These are phyloP conservation scores for Taiozyma sp. DNA, from an alignment of 1,139 yeast species.

Conservation along the genomic window DNA sequence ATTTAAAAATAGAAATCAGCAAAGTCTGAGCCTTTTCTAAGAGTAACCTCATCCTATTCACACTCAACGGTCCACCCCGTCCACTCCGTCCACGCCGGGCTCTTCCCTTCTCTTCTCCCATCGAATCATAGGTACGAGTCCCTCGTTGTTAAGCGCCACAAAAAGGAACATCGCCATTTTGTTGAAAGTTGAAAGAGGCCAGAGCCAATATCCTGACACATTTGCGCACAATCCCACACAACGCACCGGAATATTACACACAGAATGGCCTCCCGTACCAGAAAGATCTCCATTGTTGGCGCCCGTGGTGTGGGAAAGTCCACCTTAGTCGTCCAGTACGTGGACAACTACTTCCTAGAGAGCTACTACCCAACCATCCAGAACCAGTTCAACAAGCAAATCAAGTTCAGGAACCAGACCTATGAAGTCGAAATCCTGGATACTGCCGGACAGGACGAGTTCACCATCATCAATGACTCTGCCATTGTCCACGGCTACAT, in stretches of 20 bases:
- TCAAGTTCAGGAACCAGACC: slow-evolving; percentile 68
- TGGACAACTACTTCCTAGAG: slow-evolving; percentile 86
- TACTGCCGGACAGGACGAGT: slow-evolving; percentile 96
- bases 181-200: neutral
- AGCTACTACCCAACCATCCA: slow-evolving; percentile 91
- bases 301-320: slow-evolving; percentile 90
- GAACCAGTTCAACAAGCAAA: slow-evolving; percentile 75
- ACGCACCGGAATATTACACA: neutral
- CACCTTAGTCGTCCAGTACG: slow-evolving; percentile 80
- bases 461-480: slow-evolving; percentile 77
- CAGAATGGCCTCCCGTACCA: slow-evolving; percentile 27
- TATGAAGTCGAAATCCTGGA: slow-evolving; percentile 85
- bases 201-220: neutral
- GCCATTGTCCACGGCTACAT: slow-evolving; percentile 83
- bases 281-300: slow-evolving; percentile 87
- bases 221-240: neutral
- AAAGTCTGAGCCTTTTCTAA: too few species aligned
- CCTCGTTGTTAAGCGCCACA: neutral
- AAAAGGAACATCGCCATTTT: neutral
- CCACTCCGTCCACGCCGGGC: too few species aligned
- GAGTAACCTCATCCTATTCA: too few species aligned
- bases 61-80: too few species aligned
- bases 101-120: neutral
- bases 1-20: too few species aligned
- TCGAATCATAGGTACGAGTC: neutral